Evolutionary conservation across 2,329 filamentous ascomycete genomes (phyloP).

Genomic region (Stagonosporopsis cucurbitacearum): DNA sequence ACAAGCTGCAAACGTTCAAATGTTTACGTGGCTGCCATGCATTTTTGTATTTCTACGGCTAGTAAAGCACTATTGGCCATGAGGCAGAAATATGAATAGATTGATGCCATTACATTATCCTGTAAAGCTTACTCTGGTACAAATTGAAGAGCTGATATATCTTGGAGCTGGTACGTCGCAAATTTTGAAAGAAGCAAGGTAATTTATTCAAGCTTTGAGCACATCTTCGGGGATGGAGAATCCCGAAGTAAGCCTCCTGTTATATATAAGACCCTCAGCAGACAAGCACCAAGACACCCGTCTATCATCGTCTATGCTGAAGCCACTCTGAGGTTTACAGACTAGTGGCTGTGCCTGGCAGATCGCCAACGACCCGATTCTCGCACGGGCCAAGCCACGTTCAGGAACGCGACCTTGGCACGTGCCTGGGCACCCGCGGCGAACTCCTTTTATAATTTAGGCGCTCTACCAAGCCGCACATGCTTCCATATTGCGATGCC

Average conservation of each 20-base stretch:
- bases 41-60: background rate
- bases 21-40: background rate
- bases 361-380: slow-evolving; percentile 7
- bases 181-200: too few species aligned
- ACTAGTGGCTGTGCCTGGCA: slow-evolving; percentile 6
- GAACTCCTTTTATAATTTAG: slow-evolving; percentile 9
- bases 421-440: background rate
- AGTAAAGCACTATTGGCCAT: background rate
- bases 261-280: background rate
- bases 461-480: slow-evolving; percentile 9
- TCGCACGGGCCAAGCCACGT: slow-evolving; percentile 11
- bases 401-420: slow-evolving; percentile 4
- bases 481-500: slow-evolving; percentile 10
- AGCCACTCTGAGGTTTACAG: background rate
- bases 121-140: too few species aligned
- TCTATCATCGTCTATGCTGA: background rate
- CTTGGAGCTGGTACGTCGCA: too few species aligned
- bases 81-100: too few species aligned
- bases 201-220: too few species aligned
- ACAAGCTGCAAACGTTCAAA: background rate
- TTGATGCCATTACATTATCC: too few species aligned
- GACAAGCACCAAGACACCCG: background rate
- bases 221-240: too few species aligned
- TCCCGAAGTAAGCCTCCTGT: too few species aligned
- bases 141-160: too few species aligned